Conservation (phyloP, 2,329 filamentous ascomycete genomes). For the Pyrenochaeta sp. region DNA sequence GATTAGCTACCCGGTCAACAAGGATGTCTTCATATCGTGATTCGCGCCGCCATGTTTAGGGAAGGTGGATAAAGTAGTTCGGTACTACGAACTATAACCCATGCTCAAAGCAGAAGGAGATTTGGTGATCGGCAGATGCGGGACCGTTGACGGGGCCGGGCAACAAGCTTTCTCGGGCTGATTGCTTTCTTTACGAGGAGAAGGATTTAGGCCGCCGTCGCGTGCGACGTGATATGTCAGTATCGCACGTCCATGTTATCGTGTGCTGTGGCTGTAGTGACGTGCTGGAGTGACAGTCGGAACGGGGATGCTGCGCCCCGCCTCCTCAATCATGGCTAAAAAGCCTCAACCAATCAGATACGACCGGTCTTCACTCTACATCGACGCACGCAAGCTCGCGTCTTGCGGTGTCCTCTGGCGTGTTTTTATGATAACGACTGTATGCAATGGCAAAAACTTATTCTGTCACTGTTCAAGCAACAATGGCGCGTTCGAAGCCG, state of each 20-base stretch:
- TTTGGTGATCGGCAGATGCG: slow-evolving; percentile 25
- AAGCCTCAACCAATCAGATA: neutral
- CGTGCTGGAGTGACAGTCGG: neutral
- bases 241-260: neutral
- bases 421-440: too few relatives aligned
- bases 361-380: neutral
- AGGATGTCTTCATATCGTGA: slow-evolving; percentile 23
- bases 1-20: slow-evolving; percentile 17
- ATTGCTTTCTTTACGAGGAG: neutral
- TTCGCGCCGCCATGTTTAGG: slow-evolving; percentile 25
- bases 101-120: slow-evolving; percentile 39
- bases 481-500: too few relatives aligned
- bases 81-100: slow-evolving; percentile 17
- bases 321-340: neutral
- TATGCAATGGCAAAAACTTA: too few relatives aligned
- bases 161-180: slow-evolving; percentile 17
- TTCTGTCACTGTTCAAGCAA: too few relatives aligned
- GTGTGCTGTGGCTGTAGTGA: neutral
- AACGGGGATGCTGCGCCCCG: neutral
- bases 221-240: neutral
- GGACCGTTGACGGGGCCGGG: slow-evolving; percentile 14
- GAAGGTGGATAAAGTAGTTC: slow-evolving; percentile 37
- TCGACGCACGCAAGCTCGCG: neutral
- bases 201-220: neutral
- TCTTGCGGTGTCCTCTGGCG: too few relatives aligned